These are phyloP conservation scores for Malbranchea zuffiana DNA, from an alignment of 2,329 filamentous ascomycete genomes.

Conservation along the genomic window DNA sequence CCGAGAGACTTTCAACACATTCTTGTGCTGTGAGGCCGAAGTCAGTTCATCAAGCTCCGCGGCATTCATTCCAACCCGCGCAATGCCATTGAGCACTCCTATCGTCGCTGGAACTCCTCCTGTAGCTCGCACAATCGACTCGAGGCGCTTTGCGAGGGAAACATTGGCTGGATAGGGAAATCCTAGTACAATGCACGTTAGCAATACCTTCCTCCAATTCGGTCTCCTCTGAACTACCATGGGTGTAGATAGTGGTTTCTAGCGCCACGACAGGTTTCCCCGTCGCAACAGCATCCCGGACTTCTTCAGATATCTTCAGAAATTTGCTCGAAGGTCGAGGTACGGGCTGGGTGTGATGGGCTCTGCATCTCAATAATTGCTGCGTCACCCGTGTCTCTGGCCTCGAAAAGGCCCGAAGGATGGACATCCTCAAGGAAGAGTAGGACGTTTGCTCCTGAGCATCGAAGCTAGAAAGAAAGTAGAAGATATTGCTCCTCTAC, in stretches of 20 bases:
- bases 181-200: constrained; percentile 41
- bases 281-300: constrained; percentile 61
- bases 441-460: too few species aligned
- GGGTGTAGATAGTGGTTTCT: constrained; percentile 95
- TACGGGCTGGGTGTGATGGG: not conserved
- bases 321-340: constrained; percentile 34
- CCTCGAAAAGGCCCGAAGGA: constrained; percentile 2
- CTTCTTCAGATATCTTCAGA: constrained; percentile 68
- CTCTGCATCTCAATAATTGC: not conserved
- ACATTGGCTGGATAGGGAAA: constrained; percentile 63
- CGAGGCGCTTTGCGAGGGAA: constrained; percentile 66
- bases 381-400: not conserved
- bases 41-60: constrained; percentile 63
- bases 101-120: constrained; percentile 85
- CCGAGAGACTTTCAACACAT: constrained; percentile 71
- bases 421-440: constrained; percentile 3
- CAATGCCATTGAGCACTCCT: constrained; percentile 72
- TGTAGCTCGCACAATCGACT: constrained; percentile 66
- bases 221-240: constrained; percentile 56
- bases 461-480: too few species aligned
- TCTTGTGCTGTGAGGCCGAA: constrained; percentile 51
- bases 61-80: constrained; percentile 63
- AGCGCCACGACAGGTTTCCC: constrained; percentile 80
- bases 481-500: not conserved
- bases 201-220: too few species aligned